Evolutionary conservation across 2,329 filamentous ascomycete genomes (phyloP).

Genomic region (Onygena corvina): DNA sequence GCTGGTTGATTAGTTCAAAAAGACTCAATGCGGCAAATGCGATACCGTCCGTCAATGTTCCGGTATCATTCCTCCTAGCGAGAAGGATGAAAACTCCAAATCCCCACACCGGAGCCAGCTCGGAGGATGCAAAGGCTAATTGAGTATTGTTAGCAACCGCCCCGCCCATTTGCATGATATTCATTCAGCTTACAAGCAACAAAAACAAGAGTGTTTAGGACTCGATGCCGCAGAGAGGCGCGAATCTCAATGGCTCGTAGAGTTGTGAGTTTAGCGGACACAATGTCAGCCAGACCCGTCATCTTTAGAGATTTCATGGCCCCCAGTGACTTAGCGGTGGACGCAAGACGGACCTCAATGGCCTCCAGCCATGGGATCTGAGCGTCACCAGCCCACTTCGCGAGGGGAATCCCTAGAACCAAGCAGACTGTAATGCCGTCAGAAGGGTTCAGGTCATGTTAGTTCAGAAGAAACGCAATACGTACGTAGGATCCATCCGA

Average conservation of each 20-base stretch:
- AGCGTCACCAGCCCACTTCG: background rate
- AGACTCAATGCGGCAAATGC: constrained; percentile 4
- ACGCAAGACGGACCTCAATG: background rate
- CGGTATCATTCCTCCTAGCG: background rate
- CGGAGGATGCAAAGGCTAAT: constrained; percentile 2
- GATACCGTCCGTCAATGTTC: background rate
- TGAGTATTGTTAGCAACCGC: background rate
- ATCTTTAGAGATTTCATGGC: constrained; percentile 2
- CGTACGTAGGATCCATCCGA: constrained; percentile 2
- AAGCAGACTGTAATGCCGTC: background rate
- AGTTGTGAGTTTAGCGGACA: background rate
- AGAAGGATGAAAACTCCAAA: constrained; percentile 1
- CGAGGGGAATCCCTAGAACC: background rate
- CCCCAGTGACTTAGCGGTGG: background rate
- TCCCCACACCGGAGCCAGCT: constrained; percentile 1
- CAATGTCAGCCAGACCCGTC: constrained; percentile 1
- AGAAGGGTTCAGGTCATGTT: background rate
- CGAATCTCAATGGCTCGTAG: background rate
- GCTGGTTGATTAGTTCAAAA: constrained; percentile 2
- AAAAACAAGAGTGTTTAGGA: constrained; percentile 1
- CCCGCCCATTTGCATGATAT: background rate
- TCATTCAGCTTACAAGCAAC: background rate
- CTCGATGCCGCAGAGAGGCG: constrained; percentile 1
- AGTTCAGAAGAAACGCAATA: background rate
- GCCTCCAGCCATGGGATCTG: constrained; percentile 5